These are phyloP conservation scores for Fulvia fulva DNA, from an alignment of 2,329 filamentous ascomycete genomes.

Conservation along the genomic window DNA sequence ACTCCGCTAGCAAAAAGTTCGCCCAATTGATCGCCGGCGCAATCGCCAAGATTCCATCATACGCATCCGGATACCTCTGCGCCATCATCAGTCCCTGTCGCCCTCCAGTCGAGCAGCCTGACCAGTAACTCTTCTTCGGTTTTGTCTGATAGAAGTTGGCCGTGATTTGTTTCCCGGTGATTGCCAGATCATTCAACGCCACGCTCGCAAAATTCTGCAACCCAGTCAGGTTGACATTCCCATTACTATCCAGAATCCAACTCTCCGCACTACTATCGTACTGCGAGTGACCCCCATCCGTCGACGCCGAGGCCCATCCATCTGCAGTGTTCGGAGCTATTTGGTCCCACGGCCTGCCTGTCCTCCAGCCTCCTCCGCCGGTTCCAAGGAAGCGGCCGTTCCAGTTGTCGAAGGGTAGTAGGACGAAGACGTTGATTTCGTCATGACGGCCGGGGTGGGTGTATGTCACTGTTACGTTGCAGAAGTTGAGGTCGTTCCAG, in stretches of 20 bases:
- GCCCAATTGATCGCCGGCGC: constrained; percentile 36
- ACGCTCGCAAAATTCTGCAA: constrained; percentile 34
- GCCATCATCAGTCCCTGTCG: constrained; percentile 37
- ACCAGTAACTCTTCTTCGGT: constrained; percentile 35
- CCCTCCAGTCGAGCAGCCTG: constrained; percentile 37
- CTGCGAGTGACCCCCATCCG: constrained; percentile 25
- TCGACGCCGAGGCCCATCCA: constrained; percentile 26
- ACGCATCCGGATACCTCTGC: constrained; percentile 34
- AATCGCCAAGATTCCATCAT: constrained; percentile 38
- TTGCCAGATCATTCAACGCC: constrained; percentile 31
- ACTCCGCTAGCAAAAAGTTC: constrained; percentile 19
- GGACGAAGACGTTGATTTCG: constrained; percentile 31
- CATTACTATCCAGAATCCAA: constrained; percentile 25
- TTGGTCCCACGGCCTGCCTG: constrained; percentile 1
- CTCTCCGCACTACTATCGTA: constrained; percentile 6
- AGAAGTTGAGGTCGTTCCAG: constrained; percentile 23
- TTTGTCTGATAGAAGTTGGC: constrained; percentile 30
- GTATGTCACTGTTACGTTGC: constrained; percentile 38
- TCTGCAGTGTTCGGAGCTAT: constrained; percentile 14
- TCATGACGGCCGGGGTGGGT: constrained; percentile 38
- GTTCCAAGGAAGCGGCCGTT: constrained; percentile 36
- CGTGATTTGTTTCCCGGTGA: constrained; percentile 30
- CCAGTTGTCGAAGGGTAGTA: constrained; percentile 34
- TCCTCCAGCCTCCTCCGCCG: constrained; percentile 39
- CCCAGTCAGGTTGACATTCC: constrained; percentile 32